Evolutionary conservation across 805 yeast genomes (phyloP).

Genomic region (Saturnispora kantuleensis): DNA sequence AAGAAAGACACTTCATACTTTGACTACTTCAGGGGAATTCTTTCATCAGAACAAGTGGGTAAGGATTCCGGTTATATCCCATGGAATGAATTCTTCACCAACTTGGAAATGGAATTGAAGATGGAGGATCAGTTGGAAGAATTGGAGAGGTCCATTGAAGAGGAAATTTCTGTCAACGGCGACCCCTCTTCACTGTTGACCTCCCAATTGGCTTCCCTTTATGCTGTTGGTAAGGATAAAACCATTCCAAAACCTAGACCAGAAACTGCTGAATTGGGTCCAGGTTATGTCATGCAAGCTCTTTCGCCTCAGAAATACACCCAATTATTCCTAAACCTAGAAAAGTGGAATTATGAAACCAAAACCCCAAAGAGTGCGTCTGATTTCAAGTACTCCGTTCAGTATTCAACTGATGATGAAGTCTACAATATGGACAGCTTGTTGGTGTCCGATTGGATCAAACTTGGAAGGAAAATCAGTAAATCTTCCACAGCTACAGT

Average conservation of each 20-base stretch:
- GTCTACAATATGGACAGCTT: constrained; percentile 45
- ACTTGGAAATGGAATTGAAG: constrained; percentile 7
- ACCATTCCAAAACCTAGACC: constrained; percentile 60
- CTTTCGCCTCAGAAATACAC: constrained; percentile 66
- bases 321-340: constrained; percentile 65
- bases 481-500: constrained; percentile 25
- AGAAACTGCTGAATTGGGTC: constrained; percentile 46
- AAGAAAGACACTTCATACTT: background rate
- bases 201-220: constrained; percentile 7
- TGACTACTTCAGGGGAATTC: background rate
- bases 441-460: constrained; percentile 54
- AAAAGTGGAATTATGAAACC: constrained; percentile 12
- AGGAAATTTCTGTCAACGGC: background rate
- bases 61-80: constrained; percentile 12
- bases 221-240: constrained; percentile 33
- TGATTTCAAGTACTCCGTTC: constrained; percentile 49
- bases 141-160: constrained; percentile 7
- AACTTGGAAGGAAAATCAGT: constrained; percentile 45
- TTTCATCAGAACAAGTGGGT: constrained; percentile 30
- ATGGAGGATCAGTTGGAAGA: constrained; percentile 7
- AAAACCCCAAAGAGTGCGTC: constrained; percentile 30
- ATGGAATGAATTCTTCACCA: constrained; percentile 10
- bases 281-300: constrained; percentile 62
- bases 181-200: constrained; percentile 2
- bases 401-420: constrained; percentile 58